phyloP scores from a whole-genome alignment of 2,329 filamentous ascomycete species.

The Pezicula neosporulosa region DNA sequence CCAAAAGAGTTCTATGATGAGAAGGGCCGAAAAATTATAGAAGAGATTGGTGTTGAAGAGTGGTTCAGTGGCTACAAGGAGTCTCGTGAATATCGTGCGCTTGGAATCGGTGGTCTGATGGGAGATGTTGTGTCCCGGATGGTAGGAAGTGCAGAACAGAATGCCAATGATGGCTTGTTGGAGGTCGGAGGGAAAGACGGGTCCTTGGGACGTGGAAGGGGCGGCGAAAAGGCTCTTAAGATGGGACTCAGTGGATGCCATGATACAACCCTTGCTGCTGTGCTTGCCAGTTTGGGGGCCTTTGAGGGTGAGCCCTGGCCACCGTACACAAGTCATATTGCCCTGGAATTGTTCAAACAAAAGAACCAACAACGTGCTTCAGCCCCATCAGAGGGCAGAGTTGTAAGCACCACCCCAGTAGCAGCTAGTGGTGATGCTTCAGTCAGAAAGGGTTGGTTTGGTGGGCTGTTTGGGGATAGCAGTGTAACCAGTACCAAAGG shows the following conservation, averaged over 20 bases:
- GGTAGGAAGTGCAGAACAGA: constrained; percentile 61
- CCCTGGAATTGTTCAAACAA: constrained; percentile 81
- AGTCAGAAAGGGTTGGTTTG: constrained; percentile 19
- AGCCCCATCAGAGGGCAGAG: constrained; percentile 18
- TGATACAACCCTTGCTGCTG: constrained; percentile 84
- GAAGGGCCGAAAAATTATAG: constrained; percentile 65
- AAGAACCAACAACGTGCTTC: constrained; percentile 27
- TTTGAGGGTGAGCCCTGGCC: constrained; percentile 77
- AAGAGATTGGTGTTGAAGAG: constrained; percentile 77
- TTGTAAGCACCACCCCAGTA: not conserved
- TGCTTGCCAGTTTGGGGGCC: constrained; percentile 75
- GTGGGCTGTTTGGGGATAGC: constrained; percentile 18
- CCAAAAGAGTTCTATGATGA: constrained; percentile 85
- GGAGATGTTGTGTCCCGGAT: constrained; percentile 80
- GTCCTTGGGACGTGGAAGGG: constrained; percentile 35
- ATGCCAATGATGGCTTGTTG: constrained; percentile 47
- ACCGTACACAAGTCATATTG: constrained; percentile 88
- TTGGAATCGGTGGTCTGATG: constrained; percentile 82
- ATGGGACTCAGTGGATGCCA: constrained; percentile 85
- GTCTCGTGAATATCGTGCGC: constrained; percentile 78
- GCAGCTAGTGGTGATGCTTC: constrained; percentile 1
- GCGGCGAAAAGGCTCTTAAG: constrained; percentile 54
- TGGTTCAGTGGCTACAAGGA: constrained; percentile 90
- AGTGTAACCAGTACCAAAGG: constrained; percentile 14
- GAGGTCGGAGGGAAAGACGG: constrained; percentile 39